phyloP scores from a whole-genome alignment of 1,284 basidiomycete species.

The Ganoderma sinense region DNA sequence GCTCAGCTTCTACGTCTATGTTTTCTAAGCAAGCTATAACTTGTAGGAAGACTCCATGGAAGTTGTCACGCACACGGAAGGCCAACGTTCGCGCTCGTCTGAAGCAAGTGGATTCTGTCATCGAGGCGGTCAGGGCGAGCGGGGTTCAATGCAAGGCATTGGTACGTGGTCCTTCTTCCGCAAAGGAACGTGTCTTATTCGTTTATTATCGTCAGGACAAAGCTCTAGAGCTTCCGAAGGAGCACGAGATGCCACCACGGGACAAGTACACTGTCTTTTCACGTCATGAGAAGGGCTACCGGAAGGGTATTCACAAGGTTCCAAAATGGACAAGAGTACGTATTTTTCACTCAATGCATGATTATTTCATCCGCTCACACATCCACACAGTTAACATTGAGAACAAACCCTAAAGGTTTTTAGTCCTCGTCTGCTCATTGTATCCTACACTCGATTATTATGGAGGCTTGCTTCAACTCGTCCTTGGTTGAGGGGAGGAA shows the following conservation, averaged over 20 bases:
- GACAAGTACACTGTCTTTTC: conserved; percentile 98
- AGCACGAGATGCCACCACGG: conserved; percentile 85
- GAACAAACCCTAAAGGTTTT: conserved; percentile 91
- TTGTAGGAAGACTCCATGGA: conserved; percentile 93
- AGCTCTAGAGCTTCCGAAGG: conserved; percentile 84
- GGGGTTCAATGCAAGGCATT: conserved; percentile 82
- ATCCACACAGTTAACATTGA: conserved; percentile 70
- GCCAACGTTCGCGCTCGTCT: conserved; percentile 89
- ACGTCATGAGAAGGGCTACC: conserved; percentile 74
- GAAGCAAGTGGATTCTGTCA: conserved; percentile 93
- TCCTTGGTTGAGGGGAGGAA: conserved; percentile 22
- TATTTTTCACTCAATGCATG: conserved; percentile 21
- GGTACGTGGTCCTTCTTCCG: conserved; percentile 52
- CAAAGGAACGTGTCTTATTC: conserved; percentile 6
- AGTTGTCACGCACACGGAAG: conserved; percentile 90
- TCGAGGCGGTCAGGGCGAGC: conserved; percentile 84
- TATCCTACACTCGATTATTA: conserved; percentile 34
- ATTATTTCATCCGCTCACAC: conserved; percentile 25
- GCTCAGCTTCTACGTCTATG: not conserved
- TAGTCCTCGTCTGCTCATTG: conserved; percentile 48
- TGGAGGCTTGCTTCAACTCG: conserved; percentile 31
- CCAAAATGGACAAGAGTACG: conserved; percentile 93
- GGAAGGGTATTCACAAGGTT: conserved; percentile 96
- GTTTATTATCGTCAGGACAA: conserved; percentile 51
- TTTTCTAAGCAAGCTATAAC: not conserved